phyloP scores from a whole-genome alignment of 495 filamentous ascomycete genomes.

The Astrocystis sublimbata region DNA sequence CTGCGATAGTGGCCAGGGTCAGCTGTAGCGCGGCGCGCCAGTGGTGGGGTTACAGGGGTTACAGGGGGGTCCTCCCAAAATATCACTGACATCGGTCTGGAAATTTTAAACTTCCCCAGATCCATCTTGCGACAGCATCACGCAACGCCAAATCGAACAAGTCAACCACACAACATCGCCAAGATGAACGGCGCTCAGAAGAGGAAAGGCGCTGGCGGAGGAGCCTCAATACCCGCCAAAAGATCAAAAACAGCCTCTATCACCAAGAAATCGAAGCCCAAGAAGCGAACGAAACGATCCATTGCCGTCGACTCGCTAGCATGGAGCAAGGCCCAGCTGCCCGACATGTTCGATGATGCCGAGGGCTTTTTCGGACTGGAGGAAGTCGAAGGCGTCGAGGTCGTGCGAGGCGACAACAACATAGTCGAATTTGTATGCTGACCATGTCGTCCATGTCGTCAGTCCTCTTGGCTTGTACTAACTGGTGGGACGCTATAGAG shows the following conservation, averaged over 20 bases:
- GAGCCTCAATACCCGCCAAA: constrained; percentile 43
- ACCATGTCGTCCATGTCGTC: background rate
- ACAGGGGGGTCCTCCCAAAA: constrained; percentile 12
- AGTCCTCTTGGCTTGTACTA: constrained; percentile 4
- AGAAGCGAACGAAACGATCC: constrained; percentile 33
- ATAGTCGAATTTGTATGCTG: constrained; percentile 56
- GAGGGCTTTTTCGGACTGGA: constrained; percentile 93
- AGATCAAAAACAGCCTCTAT: constrained; percentile 44
- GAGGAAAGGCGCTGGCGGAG: constrained; percentile 42
- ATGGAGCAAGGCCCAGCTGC: constrained; percentile 82
- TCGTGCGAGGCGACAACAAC: constrained; percentile 58
- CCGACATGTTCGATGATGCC: constrained; percentile 86
- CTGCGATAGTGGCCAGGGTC: background rate
- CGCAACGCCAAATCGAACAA: background rate
- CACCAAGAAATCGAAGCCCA: constrained; percentile 19
- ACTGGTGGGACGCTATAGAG: constrained; percentile 20
- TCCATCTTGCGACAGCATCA: background rate
- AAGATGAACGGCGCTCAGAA: constrained; percentile 44
- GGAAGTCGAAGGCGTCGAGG: constrained; percentile 86
- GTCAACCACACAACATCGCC: background rate
- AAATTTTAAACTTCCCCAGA: constrained; percentile 28
- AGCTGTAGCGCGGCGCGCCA: background rate
- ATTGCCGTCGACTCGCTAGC: constrained; percentile 63
- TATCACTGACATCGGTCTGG: background rate
- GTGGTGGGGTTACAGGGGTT: constrained; percentile 14